These are phyloP conservation scores for Adansonia madagascariensis DNA, from an alignment of 441 rosid species.

Conservation along the genomic window DNA sequence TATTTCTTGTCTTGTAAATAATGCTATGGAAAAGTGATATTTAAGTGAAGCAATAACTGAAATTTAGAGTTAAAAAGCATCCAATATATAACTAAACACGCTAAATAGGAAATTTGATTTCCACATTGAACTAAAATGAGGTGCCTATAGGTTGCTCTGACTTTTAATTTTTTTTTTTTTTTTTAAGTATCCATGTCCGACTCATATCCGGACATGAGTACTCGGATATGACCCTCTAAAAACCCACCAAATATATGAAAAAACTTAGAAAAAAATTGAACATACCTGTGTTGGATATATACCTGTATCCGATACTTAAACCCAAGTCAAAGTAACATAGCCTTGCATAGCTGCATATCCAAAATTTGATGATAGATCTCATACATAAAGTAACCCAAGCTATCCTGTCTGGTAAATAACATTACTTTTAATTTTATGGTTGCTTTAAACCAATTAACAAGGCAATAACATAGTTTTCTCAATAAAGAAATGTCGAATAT, in stretches of 20 bases:
- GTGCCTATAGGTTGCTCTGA: not conserved
- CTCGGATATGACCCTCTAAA: too few relatives aligned
- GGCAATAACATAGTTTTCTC: not conserved
- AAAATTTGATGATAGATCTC: not conserved
- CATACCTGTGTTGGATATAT: too few relatives aligned
- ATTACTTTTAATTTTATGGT: not conserved
- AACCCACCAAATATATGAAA: too few relatives aligned
- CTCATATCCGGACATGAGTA: too few relatives aligned
- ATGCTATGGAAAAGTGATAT: not conserved
- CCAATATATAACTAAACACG: not conserved
- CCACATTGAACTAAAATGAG: not conserved
- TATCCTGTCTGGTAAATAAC: not conserved
- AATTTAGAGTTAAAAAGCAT: not conserved
- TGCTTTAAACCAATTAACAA: not conserved
- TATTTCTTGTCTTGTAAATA: slow-evolving; percentile 7
- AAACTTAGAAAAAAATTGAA: too few relatives aligned
- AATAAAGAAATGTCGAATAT: not conserved
- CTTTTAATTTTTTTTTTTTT: too few relatives aligned
- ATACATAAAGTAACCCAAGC: not conserved
- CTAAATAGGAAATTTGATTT: not conserved
- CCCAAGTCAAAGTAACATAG: too few relatives aligned
- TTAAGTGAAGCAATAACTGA: slow-evolving; percentile 18
- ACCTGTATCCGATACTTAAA: too few relatives aligned
- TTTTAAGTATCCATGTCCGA: too few relatives aligned
- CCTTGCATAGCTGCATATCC: too few relatives aligned